Evolutionary conservation across 257 asterid species (phyloP).

Genomic region (Petunia secreta): DNA sequence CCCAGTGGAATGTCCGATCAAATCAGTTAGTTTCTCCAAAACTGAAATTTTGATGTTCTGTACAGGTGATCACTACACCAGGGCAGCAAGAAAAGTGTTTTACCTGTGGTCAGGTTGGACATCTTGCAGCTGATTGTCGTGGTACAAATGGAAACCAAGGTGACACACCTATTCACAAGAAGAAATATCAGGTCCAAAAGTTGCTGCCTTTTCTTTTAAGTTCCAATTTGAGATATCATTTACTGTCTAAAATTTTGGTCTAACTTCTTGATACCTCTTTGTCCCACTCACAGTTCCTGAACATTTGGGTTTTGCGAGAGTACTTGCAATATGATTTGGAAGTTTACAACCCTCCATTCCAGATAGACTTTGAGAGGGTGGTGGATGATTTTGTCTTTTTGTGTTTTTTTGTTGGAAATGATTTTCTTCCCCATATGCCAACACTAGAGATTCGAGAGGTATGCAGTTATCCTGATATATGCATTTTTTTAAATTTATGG

Average conservation of each 20-base stretch:
- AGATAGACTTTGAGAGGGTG: constrained; percentile 83
- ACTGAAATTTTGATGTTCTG: background rate
- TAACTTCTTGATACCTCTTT: constrained; percentile 32
- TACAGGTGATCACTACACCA: constrained; percentile 76
- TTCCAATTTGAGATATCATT: constrained; percentile 22
- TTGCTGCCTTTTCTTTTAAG: constrained; percentile 29
- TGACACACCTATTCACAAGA: constrained; percentile 74
- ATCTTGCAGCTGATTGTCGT: constrained; percentile 81
- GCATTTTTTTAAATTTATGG: constrained; percentile 9
- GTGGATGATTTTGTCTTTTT: constrained; percentile 95
- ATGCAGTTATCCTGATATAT: constrained; percentile 26
- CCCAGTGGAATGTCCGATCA: constrained; percentile 11
- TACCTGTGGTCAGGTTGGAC: constrained; percentile 89
- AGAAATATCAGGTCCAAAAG: constrained; percentile 82
- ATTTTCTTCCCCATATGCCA: constrained; percentile 99
- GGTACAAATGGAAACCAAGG: constrained; percentile 46
- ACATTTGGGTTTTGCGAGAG: constrained; percentile 91
- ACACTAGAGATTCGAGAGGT: constrained; percentile 98
- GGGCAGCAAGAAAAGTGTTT: constrained; percentile 93
- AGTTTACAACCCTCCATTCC: constrained; percentile 69
- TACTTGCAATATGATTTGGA: constrained; percentile 85
- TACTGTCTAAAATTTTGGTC: constrained; percentile 27
- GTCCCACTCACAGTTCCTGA: constrained; percentile 65
- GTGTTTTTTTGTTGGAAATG: constrained; percentile 97
- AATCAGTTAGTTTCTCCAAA: constrained; percentile 4